Evolutionary conservation across 2,329 filamentous ascomycete genomes (phyloP).

Genomic region (Neoarthrinium moseri): DNA sequence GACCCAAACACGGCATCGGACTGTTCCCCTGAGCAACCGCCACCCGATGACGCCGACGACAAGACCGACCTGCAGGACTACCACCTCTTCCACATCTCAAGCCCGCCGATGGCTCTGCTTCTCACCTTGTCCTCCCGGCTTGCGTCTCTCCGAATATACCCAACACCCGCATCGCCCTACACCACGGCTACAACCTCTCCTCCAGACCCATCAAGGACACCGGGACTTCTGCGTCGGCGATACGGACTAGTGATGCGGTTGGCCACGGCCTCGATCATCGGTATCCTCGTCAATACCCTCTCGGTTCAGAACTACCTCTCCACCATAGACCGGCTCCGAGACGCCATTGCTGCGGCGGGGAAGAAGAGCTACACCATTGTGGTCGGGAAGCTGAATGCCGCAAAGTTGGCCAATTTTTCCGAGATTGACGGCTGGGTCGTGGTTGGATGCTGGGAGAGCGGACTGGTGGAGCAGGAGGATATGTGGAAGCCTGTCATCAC

Average conservation of each 20-base stretch:
- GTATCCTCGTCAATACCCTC: conserved; percentile 93
- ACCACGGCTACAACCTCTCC: conserved; percentile 46
- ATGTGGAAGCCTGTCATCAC: conserved; percentile 91
- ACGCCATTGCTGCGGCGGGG: conserved; percentile 71
- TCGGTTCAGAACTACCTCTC: conserved; percentile 87
- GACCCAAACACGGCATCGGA: no score
- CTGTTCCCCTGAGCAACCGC: no score
- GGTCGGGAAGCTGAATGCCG: conserved; percentile 92
- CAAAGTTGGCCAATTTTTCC: conserved; percentile 93
- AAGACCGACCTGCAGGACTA: conserved; percentile 58
- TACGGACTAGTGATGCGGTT: conserved; percentile 85
- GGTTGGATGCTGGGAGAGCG: conserved; percentile 97
- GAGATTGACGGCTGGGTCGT: conserved; percentile 97
- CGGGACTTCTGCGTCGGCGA: conserved; percentile 69
- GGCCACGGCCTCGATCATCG: conserved; percentile 79
- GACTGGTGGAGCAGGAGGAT: conserved; percentile 81
- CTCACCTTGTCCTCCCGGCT: conserved; percentile 85
- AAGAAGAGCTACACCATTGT: conserved; percentile 98
- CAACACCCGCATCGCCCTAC: conserved; percentile 48
- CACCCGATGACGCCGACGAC: conserved; percentile 14
- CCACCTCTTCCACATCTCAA: conserved; percentile 80
- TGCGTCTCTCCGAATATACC: conserved; percentile 73
- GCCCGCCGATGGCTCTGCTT: conserved; percentile 78
- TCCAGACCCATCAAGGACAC: conserved; percentile 39
- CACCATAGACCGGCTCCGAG: conserved; percentile 72